phyloP scores from a whole-genome alignment of 2,329 filamentous ascomycete species.

The Thermothelomyces thermophilus region DNA sequence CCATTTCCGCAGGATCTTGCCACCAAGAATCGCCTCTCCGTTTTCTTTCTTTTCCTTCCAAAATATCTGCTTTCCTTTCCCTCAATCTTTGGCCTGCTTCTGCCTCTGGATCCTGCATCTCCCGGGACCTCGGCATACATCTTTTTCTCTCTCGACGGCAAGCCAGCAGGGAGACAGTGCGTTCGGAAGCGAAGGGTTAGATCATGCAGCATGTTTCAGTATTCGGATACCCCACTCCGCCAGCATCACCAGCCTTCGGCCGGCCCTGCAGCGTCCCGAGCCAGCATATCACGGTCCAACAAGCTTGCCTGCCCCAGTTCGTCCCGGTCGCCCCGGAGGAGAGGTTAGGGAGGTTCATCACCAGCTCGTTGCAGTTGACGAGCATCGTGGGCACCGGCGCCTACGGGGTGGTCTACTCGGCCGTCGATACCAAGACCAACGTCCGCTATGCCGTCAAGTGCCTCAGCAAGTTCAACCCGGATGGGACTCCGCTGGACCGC shows the following conservation, averaged over 20 bases:
- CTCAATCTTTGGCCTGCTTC: constrained; percentile 10
- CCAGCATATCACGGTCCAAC: constrained; percentile 28
- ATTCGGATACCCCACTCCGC: constrained; percentile 52
- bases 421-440: constrained; percentile 74
- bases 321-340: constrained; percentile 68
- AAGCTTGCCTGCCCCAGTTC: constrained; percentile 41
- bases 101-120: neutral
- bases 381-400: constrained; percentile 86
- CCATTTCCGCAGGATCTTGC: no score
- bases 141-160: neutral
- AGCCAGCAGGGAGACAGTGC: constrained; percentile 18
- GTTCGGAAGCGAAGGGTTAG: constrained; percentile 22
- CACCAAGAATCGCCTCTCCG: constrained; percentile 24
- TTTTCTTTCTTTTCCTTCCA: constrained; percentile 15
- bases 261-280: constrained; percentile 41
- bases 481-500: constrained; percentile 65
- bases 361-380: constrained; percentile 74
- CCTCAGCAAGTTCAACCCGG: constrained; percentile 78
- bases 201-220: constrained; percentile 55
- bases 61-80: constrained; percentile 21
- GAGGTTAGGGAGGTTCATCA: constrained; percentile 75
- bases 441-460: constrained; percentile 92
- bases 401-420: constrained; percentile 93
- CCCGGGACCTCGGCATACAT: constrained; percentile 6
- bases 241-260: constrained; percentile 49